Base-by-base conservation (phyloP, 2,329 filamentous ascomycete species). In the Ophiosphaerella herpotricha region DNA sequence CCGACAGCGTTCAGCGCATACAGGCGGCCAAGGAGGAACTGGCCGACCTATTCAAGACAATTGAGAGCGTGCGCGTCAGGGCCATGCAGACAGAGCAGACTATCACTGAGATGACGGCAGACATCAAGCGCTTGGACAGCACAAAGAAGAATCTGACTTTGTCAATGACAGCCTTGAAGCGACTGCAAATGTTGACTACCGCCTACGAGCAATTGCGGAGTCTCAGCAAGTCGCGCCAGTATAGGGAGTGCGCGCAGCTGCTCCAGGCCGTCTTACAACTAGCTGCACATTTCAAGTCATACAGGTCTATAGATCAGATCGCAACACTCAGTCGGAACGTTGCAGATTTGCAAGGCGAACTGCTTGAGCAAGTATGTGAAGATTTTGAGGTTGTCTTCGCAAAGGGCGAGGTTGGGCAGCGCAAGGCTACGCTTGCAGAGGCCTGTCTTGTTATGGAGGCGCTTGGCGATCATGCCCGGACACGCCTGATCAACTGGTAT, bases 231-330 rank as follows among this genome's bases (percentile, higher is more conserved):
- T 88, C 89, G 32, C 82, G 93, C 48, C 94, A 99, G 73, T 99
- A 99, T 73, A 82, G 90, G 57, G 94, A 99, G 72, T 97, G 94
- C 70, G 92, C 93, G 13, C 91, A 95, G 64, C 80, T 99, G 52
- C 80, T 99, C 49, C 91, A 96, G 77, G 94, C 94, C 8, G 94
- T 99, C 29, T 84, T 99, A 50, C 94, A 99, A 81, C 85, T 99
- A 39, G 97, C 97, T 89, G 90, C 90, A 60, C 92, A 99, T 76
- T 99, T 99, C 82, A 96, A 96, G 77, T 95, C 90, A 74, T 99
- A 97, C 73, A 82, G 94, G 51, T 96, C 91, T 63, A 97, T 99
- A 63, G 93, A 97, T 71, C 94, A 99, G 80, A 97, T 99, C 70
- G 94, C 94, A 24, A 89, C 89, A 0, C 80, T 99, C 56, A 96